Evolutionary conservation across 352 stramenopile species (phyloP).

Genomic region (Phytophthora sp.): DNA sequence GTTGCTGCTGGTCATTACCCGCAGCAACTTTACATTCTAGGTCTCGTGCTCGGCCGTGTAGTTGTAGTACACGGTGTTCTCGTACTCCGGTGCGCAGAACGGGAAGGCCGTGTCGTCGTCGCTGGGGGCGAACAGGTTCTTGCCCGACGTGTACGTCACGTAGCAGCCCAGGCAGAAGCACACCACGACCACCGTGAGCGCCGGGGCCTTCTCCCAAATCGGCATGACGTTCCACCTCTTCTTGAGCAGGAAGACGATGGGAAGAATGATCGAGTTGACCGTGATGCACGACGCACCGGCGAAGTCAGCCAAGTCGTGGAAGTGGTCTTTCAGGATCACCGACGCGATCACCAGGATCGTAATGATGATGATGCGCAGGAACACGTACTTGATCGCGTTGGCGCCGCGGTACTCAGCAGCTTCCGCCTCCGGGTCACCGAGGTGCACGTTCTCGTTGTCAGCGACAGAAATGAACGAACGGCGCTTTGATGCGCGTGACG

Average conservation of each 20-base stretch:
- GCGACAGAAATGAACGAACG: constrained; percentile 47
- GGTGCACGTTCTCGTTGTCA: constrained; percentile 39
- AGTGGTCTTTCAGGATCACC: constrained; percentile 51
- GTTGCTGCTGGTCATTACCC: too few species aligned
- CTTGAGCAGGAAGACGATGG: constrained; percentile 46
- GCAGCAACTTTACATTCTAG: too few species aligned
- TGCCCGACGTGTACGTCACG: constrained; percentile 36
- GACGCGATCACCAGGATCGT: constrained; percentile 37
- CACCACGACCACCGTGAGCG: constrained; percentile 26
- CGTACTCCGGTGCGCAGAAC: constrained; percentile 41
- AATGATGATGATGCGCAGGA: constrained; percentile 45
- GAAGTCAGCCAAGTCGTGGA: constrained; percentile 48
- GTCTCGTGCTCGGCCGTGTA: constrained; percentile 38
- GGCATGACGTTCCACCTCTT: constrained; percentile 31
- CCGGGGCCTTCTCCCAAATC: constrained; percentile 34
- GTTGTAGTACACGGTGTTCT: constrained; percentile 49
- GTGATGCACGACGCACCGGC: constrained; percentile 48
- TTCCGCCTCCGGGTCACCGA: constrained; percentile 17
- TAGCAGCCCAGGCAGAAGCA: constrained; percentile 40
- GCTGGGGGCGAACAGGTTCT: constrained; percentile 29
- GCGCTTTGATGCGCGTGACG: constrained; percentile 35
- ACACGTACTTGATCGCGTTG: constrained; percentile 46
- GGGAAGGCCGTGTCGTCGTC: constrained; percentile 32
- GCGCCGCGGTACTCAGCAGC: constrained; percentile 39
- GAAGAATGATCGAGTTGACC: constrained; percentile 52